These are phyloP conservation scores for Aspergillus neoniger DNA, from an alignment of 2,329 filamentous ascomycete species.

Conservation along the genomic window DNA sequence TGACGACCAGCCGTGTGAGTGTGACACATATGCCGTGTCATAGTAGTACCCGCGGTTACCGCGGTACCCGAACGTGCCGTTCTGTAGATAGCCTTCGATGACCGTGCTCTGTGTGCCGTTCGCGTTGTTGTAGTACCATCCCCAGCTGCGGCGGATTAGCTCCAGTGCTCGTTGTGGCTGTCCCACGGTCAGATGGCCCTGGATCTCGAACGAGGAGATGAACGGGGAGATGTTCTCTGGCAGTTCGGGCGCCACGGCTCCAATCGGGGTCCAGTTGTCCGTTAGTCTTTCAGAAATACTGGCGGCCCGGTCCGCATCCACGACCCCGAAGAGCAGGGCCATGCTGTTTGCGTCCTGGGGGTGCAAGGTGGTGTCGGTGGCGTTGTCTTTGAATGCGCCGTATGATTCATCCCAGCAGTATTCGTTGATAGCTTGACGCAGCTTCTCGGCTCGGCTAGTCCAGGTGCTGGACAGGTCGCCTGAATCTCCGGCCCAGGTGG, in stretches of 20 bases:
- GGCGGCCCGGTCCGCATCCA: constrained; percentile 38
- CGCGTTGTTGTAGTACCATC: constrained; percentile 60
- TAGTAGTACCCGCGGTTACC: constrained; percentile 54
- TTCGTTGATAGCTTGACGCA: constrained; percentile 50
- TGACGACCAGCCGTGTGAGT: constrained; percentile 48
- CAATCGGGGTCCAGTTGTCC: constrained; percentile 58
- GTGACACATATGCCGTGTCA: constrained; percentile 48
- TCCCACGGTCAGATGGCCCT: constrained; percentile 55
- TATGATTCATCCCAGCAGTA: constrained; percentile 52
- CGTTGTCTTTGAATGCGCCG: constrained; percentile 59
- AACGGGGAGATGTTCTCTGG: constrained; percentile 61
- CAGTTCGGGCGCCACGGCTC: constrained; percentile 58
- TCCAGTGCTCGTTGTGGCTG: constrained; percentile 55
- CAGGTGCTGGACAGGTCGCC: constrained; percentile 42
- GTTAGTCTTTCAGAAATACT: constrained; percentile 50
- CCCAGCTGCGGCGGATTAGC: constrained; percentile 60
- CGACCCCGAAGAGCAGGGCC: constrained; percentile 54
- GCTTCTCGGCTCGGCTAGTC: constrained; percentile 37
- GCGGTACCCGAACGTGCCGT: constrained; percentile 62
- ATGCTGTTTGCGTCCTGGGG: constrained; percentile 64
- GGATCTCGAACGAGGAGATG: constrained; percentile 61
- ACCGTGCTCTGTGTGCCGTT: constrained; percentile 62
- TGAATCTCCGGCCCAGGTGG: constrained; percentile 50
- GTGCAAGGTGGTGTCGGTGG: constrained; percentile 52
- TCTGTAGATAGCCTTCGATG: constrained; percentile 59